These are phyloP conservation scores for Schwanniomyces etchellsii DNA, from an alignment of 1,139 yeast species.

Conservation along the genomic window DNA sequence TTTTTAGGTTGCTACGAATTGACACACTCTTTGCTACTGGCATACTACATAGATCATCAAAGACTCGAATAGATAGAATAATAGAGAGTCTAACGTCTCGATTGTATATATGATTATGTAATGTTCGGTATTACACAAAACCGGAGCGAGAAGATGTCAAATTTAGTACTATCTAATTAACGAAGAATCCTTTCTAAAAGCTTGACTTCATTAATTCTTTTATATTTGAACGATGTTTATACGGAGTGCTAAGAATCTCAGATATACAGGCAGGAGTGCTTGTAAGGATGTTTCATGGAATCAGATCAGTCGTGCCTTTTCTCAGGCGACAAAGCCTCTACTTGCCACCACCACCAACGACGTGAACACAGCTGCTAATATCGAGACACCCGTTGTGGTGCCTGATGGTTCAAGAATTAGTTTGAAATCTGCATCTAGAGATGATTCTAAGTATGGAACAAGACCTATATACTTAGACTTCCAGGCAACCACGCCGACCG, in stretches of 20 bases:
- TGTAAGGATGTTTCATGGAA: too few species aligned
- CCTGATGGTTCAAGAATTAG: slow-evolving; percentile 41
- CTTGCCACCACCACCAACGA: slow-evolving; percentile 14
- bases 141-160: too few species aligned
- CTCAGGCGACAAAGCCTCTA: slow-evolving; percentile 4
- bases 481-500: slow-evolving; percentile 98
- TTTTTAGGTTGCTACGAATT: slow-evolving; percentile 91
- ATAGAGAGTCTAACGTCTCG: neutral
- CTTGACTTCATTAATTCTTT: too few species aligned
- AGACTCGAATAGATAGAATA: too few species aligned
- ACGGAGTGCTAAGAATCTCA: too few species aligned
- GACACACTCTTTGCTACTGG: slow-evolving; percentile 32
- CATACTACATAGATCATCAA: slow-evolving; percentile 1
- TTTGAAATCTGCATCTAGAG: slow-evolving; percentile 42
- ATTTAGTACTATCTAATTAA: too few species aligned
- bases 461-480: slow-evolving; percentile 91
- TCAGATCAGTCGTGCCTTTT: too few species aligned
- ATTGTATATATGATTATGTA: too few species aligned
- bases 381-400: slow-evolving; percentile 13
- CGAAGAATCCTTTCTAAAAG: too few species aligned
- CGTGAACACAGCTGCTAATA: slow-evolving; percentile 15
- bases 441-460: slow-evolving; percentile 49
- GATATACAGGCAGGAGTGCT: too few species aligned
- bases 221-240: too few species aligned
- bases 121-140: slow-evolving; percentile 3